Percentiles rank a stretch among this genome's conserved stretches.
Evolutionary conservation across 345 rosid genomes (phyloP).

Genomic region (Ceriops tagal): DNA sequence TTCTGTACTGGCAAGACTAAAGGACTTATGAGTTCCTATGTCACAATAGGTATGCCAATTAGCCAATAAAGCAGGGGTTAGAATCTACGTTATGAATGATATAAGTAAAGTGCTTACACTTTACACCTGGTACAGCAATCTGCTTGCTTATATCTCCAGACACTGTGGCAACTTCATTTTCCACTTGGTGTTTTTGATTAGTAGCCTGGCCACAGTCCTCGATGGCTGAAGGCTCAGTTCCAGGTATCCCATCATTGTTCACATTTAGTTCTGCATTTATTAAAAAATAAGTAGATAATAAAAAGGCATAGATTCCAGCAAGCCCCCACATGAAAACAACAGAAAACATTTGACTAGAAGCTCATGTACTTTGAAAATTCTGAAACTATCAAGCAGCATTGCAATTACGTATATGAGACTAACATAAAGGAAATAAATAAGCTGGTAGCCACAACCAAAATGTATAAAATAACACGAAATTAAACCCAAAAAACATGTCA

Average conservation of each 20-base stretch:
- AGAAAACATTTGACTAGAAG: too few species aligned
- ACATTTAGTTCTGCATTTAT: conserved; percentile 21
- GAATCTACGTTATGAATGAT: neutral
- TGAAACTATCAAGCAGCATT: too few species aligned
- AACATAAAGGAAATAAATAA: too few species aligned
- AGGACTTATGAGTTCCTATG: conserved; percentile 13
- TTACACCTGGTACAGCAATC: conserved; percentile 17
- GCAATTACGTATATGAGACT: too few species aligned
- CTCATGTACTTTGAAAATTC: too few species aligned
- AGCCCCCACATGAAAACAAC: too few species aligned
- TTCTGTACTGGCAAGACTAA: conserved; percentile 26
- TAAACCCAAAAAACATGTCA: too few species aligned
- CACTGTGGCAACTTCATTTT: conserved; percentile 14
- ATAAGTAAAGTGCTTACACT: conserved; percentile 22
- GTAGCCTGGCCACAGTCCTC: conserved; percentile 12
- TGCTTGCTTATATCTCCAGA: conserved; percentile 27
- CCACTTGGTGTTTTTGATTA: conserved; percentile 19
- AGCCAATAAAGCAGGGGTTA: neutral
- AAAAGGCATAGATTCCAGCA: neutral
- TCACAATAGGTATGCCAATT: neutral
- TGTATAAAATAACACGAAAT: too few species aligned
- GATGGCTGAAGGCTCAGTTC: conserved; percentile 19
- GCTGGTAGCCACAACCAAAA: too few species aligned
- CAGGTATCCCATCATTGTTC: conserved; percentile 6
- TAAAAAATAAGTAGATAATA: neutral